Percentiles rank a stretch among this genome's conserved stretches.
phyloP scores from a whole-genome alignment of 495 filamentous ascomycete species.

The Cryomyces antarcticus region DNA sequence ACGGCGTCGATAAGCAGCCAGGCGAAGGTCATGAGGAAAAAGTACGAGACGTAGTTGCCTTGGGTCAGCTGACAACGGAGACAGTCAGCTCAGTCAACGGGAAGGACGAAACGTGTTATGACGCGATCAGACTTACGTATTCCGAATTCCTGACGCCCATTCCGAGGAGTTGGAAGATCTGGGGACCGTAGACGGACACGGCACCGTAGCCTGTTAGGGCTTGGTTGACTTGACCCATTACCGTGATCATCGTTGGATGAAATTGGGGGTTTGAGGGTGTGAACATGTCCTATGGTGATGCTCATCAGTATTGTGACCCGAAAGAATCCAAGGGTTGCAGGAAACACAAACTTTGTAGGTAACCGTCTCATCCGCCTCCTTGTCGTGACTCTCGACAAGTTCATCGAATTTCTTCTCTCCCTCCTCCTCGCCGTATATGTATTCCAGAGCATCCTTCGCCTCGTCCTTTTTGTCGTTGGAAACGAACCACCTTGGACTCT shows the following conservation, averaged over 20 bases:
- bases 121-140: conserved; percentile 10
- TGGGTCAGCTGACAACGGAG: conserved; percentile 13
- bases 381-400: conserved; percentile 22
- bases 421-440: conserved; percentile 26
- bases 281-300: conserved; percentile 21
- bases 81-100: too few relatives aligned
- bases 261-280: conserved; percentile 23
- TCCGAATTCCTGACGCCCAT: conserved; percentile 24
- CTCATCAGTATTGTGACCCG: too few relatives aligned
- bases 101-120: too few relatives aligned
- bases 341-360: conserved; percentile 14
- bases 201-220: conserved; percentile 34
- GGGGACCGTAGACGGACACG: conserved; percentile 36
- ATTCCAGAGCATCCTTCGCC: conserved; percentile 21
- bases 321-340: too few relatives aligned
- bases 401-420: conserved; percentile 26
- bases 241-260: conserved; percentile 31
- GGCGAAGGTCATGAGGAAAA: conserved; percentile 32
- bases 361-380: conserved; percentile 22
- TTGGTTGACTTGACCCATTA: conserved; percentile 39
- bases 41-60: conserved; percentile 34
- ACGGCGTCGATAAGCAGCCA: conserved; percentile 31
- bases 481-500: conserved; percentile 32
- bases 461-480: conserved; percentile 23
- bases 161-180: conserved; percentile 35